These are phyloP conservation scores for Abrus pulchellus DNA, from an alignment of 306 rosid genomes.

Conservation along the genomic window DNA sequence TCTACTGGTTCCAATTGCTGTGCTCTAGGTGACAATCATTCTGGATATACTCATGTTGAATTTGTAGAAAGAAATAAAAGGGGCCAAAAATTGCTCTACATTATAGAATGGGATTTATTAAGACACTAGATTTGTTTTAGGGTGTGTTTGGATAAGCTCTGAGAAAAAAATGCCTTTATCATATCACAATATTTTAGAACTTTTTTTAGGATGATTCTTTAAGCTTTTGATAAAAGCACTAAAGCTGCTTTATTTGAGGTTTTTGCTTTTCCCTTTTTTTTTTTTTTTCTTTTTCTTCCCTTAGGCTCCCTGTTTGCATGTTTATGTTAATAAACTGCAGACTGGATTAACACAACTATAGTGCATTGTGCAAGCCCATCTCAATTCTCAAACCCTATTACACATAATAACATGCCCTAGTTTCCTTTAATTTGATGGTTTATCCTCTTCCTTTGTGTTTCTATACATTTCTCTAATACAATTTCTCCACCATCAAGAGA, in stretches of 20 bases:
- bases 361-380: slow-evolving; percentile 22
- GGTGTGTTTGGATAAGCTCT: slow-evolving; percentile 1
- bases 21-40: slow-evolving; percentile 10
- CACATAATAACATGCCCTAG: background rate
- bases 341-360: slow-evolving; percentile 12
- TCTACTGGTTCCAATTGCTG: background rate
- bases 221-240: background rate
- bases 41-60: background rate
- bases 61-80: slow-evolving; percentile 1
- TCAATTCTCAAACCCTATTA: background rate
- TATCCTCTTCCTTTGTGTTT: slow-evolving; percentile 19
- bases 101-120: slow-evolving; percentile 11
- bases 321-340: background rate
- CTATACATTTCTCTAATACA: slow-evolving; percentile 18
- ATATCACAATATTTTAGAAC: background rate
- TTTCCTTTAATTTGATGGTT: slow-evolving; percentile 26
- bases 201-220: background rate
- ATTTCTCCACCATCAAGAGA: slow-evolving; percentile 16
- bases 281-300: background rate
- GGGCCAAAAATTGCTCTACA: background rate
- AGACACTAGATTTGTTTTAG: slow-evolving; percentile 16
- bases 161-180: background rate
- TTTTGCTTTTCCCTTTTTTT: background rate
- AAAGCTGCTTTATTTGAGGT: background rate
- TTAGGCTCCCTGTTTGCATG: slow-evolving; percentile 4